Evolutionary conservation across 768 basidiomycete species (phyloP).

Genomic region (Cystofilobasidium macerans): DNA sequence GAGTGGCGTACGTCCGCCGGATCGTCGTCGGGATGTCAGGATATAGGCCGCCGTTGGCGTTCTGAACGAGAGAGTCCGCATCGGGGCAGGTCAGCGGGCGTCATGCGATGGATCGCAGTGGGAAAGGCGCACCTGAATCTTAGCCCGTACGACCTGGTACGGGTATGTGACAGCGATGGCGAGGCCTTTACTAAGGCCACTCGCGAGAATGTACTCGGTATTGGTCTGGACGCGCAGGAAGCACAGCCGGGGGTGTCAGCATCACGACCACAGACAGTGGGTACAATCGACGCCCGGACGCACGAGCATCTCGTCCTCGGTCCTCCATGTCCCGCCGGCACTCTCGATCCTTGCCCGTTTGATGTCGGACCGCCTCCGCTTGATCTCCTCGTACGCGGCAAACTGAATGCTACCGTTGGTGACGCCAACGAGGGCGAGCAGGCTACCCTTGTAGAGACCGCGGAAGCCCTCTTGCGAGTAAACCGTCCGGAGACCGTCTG

Average conservation of each 20-base stretch:
- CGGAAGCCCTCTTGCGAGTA: slow-evolving; percentile 58
- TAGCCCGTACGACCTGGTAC: slow-evolving; percentile 89
- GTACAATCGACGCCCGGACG: slow-evolving; percentile 35
- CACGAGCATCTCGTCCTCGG: slow-evolving; percentile 76
- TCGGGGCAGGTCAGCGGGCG: neutral
- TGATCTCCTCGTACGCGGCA: slow-evolving; percentile 92
- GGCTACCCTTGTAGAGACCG: slow-evolving; percentile 79
- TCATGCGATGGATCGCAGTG: neutral
- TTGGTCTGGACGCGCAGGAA: slow-evolving; percentile 56
- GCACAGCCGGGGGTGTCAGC: neutral
- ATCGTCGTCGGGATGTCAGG: slow-evolving; percentile 75
- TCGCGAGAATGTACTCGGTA: slow-evolving; percentile 79
- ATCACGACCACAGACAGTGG: no score
- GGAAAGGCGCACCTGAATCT: slow-evolving; percentile 60
- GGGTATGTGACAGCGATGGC: slow-evolving; percentile 84
- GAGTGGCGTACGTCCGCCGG: slow-evolving; percentile 63
- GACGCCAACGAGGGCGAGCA: slow-evolving; percentile 80
- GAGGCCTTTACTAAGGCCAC: slow-evolving; percentile 73
- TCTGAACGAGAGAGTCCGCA: neutral
- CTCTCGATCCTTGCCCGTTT: slow-evolving; percentile 55
- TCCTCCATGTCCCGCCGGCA: slow-evolving; percentile 54
- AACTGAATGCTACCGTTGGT: slow-evolving; percentile 93
- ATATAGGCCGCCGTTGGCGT: slow-evolving; percentile 44
- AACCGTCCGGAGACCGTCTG: slow-evolving; percentile 65
- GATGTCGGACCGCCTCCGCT: slow-evolving; percentile 62